Evolutionary conservation across 352 stramenopile genomes (phyloP), one percentile per base, ranked within the genome.

Genomic region (Globisporangium solare): DNA sequence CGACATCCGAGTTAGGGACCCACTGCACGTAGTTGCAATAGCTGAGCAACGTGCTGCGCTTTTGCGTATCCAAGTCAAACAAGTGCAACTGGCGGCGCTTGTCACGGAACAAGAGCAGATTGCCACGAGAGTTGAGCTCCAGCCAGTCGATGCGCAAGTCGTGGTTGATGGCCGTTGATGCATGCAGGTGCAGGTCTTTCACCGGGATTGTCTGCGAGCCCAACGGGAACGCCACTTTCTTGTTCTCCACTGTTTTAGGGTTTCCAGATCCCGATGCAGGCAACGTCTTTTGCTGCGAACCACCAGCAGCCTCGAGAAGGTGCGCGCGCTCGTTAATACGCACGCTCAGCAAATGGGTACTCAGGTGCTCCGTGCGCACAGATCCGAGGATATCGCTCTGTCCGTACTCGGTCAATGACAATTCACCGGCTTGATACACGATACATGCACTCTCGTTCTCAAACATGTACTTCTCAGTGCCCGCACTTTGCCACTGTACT

Each of bases 21-120:
- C 94, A 98, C 68, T 98, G 92, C 42, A 98, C 94, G 65, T 98
- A 98, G 60, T 91, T 97, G 74, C 91, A 98, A 71, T 97, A 97
- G 58, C 93, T 97, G 18, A 98, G 77, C 40, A 98, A 66, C 14
- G 89, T 97, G 22, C 71, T 92, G 20, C 87, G 80, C 41, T 74
- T 81, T 57, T 98, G 90, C 11, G 77, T 68, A 21, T 92, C 79
- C 21, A 98, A 66, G 60, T 98, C 92, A 67, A 95, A 98, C 10
- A 98, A 63, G 51, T 98, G 89, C 37, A 98, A 70, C 50, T 96
- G 84, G 0, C 88, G 79, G 8, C 87, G 71, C 68, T 96, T 97
- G 73, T 98, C 94, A 4, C 94, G 83, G 73, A 97, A 98, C 6
- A 98, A 70, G 32, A 98, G 69, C 24, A 98, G 66, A 49, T 83